These are phyloP conservation scores for Oryza meridionalis DNA, from an alignment of 176 grass and related monocot species.

Conservation along the genomic window DNA sequence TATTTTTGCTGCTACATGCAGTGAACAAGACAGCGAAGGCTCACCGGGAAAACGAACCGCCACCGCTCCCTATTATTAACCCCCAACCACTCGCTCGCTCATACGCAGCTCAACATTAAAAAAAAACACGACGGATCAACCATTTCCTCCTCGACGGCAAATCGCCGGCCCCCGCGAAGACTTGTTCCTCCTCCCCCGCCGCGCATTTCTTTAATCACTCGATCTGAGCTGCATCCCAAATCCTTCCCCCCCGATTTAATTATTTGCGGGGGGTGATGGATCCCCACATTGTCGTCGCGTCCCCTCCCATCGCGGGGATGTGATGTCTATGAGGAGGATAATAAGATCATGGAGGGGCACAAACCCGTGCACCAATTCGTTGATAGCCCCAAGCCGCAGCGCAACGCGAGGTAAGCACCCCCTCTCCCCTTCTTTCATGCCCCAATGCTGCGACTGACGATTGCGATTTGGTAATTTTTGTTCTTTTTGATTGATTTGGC, in stretches of 20 bases:
- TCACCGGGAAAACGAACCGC: not conserved
- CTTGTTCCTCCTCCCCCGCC: not conserved
- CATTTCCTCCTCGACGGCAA: slow-evolving; percentile 16
- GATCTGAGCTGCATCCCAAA: not conserved
- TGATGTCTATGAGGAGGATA: slow-evolving; percentile 31
- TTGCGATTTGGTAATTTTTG: not conserved
- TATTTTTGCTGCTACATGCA: not conserved
- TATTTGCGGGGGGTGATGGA: slow-evolving; percentile 39
- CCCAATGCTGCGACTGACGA: not conserved
- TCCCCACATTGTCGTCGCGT: slow-evolving; percentile 27
- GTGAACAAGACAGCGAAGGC: not conserved
- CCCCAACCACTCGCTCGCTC: not conserved
- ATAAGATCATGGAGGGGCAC: slow-evolving; percentile 46
- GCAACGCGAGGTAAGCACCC: slow-evolving; percentile 21
- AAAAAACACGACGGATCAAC: not conserved
- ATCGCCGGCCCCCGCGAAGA: slow-evolving; percentile 13
- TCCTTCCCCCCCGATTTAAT: slow-evolving; percentile 10
- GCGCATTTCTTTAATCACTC: slow-evolving; percentile 21
- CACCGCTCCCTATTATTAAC: slow-evolving; percentile 24
- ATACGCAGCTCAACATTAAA: not conserved
- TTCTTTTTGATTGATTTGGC: not conserved
- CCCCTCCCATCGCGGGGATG: not conserved
- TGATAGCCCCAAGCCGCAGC: slow-evolving; percentile 33
- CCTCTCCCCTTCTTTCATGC: not conserved
- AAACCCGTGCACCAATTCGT: slow-evolving; percentile 18